Conservation (phyloP, 2,329 filamentous ascomycete species). For the Penicillium sp. region DNA sequence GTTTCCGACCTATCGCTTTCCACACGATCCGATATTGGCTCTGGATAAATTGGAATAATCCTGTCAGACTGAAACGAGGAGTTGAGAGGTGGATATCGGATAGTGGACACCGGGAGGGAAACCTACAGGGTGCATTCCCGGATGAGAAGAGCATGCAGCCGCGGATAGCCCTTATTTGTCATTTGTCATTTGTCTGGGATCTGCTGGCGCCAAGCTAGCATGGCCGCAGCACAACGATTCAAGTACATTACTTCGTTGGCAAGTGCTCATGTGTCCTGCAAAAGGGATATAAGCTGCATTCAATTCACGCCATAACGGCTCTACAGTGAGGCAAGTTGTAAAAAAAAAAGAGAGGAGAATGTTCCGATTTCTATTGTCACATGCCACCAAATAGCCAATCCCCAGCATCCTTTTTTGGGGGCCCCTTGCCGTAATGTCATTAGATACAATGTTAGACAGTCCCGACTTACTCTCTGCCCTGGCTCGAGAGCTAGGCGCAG, state of each 20-base stretch:
- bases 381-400: conserved; percentile 32
- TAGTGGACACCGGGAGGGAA: not conserved
- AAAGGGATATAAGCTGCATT: not conserved
- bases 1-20: conserved; percentile 10
- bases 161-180: conserved; percentile 7
- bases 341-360: conserved; percentile 41
- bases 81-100: not conserved
- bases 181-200: not conserved
- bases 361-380: conserved; percentile 40
- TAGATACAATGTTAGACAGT: conserved; percentile 40
- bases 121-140: conserved; percentile 11
- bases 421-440: conserved; percentile 41
- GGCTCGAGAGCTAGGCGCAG: conserved; percentile 15
- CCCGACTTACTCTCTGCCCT: conserved; percentile 24
- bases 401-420: conserved; percentile 34
- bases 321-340: no score
- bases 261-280: not conserved
- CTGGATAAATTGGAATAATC: not conserved
- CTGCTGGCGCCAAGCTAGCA: not conserved
- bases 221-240: conserved; percentile 2
- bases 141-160: conserved; percentile 7
- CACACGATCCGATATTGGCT: not conserved
- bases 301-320: conserved; percentile 5
- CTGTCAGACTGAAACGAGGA: not conserved
- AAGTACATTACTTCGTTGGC: not conserved